These are phyloP conservation scores for Hypoxylon sp. DNA, from an alignment of 2,329 filamentous ascomycete species.

Conservation along the genomic window DNA sequence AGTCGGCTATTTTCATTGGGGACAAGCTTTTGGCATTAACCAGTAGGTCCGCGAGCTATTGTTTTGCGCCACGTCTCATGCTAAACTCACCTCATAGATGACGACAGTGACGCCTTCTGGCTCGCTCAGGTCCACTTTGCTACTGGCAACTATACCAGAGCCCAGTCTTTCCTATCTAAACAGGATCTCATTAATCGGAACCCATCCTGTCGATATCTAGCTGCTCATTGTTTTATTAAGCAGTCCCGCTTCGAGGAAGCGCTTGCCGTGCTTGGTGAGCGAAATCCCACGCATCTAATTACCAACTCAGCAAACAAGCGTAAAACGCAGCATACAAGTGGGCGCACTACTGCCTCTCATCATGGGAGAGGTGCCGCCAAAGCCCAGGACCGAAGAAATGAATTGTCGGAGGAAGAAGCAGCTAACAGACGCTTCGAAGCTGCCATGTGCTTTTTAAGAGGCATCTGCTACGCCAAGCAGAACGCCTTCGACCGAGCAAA, in stretches of 20 bases:
- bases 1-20: conserved; percentile 95
- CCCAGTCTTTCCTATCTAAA: conserved; percentile 86
- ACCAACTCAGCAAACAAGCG: conserved; percentile 73
- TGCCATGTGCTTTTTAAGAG: conserved; percentile 95
- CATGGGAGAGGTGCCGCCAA: conserved; percentile 46
- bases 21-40: conserved; percentile 97
- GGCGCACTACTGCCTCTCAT: conserved; percentile 44
- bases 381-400: conserved; percentile 51
- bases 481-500: conserved; percentile 98
- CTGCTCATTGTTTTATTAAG: conserved; percentile 94
- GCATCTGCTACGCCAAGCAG: conserved; percentile 95
- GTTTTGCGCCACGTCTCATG: conserved; percentile 22
- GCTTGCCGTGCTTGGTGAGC: conserved; percentile 86
- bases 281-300: conserved; percentile 92
- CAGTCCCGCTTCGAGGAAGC: conserved; percentile 93
- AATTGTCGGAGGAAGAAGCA: conserved; percentile 73
- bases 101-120: conserved; percentile 96
- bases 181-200: conserved; percentile 86
- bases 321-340: conserved; percentile 76
- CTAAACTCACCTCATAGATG: conserved; percentile 69
- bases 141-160: conserved; percentile 93
- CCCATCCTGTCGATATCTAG: conserved; percentile 90
- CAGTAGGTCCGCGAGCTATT: conserved; percentile 69
- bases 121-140: conserved; percentile 98
- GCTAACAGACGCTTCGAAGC: conserved; percentile 90